These are phyloP conservation scores for Blastobotrys chiropterorum DNA, from an alignment of 805 yeast genomes.

Conservation along the genomic window DNA sequence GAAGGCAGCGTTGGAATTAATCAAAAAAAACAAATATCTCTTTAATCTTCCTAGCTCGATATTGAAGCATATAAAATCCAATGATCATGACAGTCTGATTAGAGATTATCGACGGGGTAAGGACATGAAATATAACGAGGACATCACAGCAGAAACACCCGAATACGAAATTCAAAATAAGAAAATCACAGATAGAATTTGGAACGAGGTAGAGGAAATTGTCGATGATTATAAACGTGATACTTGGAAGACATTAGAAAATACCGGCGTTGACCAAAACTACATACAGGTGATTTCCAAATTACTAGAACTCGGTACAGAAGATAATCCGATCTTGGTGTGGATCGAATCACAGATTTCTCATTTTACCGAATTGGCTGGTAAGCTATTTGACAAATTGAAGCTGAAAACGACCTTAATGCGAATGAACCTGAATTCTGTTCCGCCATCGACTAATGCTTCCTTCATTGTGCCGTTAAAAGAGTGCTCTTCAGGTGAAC, in stretches of 20 bases:
- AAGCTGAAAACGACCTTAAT: conserved; percentile 19
- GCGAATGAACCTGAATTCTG: conserved; percentile 18
- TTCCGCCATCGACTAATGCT: conserved; percentile 26
- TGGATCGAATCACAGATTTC: conserved; percentile 52
- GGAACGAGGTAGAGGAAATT: conserved; percentile 49
- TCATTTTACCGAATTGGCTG: conserved; percentile 35
- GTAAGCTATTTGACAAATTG: conserved; percentile 37
- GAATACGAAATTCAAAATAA: conserved; percentile 25
- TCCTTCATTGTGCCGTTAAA: conserved; percentile 19
- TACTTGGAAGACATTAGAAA: conserved; percentile 44
- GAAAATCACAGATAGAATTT: conserved; percentile 44
- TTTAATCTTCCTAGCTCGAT: conserved; percentile 54
- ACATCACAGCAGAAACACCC: conserved; percentile 16
- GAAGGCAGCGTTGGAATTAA: conserved; percentile 42
- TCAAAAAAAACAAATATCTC: conserved; percentile 47
- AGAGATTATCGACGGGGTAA: conserved; percentile 52
- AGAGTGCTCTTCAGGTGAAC: conserved; percentile 5
- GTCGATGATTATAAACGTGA: conserved; percentile 48
- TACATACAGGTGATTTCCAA: conserved; percentile 40
- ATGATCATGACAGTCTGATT: conserved; percentile 53
- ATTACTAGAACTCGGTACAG: conserved; percentile 55
- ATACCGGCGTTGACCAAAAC: conserved; percentile 28
- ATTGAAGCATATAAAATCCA: conserved; percentile 36
- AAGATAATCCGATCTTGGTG: conserved; percentile 56
- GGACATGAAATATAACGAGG: conserved; percentile 25